Conservation (phyloP, 108 stramenopile genomes). For the Skeletonema menzelii region DNA sequence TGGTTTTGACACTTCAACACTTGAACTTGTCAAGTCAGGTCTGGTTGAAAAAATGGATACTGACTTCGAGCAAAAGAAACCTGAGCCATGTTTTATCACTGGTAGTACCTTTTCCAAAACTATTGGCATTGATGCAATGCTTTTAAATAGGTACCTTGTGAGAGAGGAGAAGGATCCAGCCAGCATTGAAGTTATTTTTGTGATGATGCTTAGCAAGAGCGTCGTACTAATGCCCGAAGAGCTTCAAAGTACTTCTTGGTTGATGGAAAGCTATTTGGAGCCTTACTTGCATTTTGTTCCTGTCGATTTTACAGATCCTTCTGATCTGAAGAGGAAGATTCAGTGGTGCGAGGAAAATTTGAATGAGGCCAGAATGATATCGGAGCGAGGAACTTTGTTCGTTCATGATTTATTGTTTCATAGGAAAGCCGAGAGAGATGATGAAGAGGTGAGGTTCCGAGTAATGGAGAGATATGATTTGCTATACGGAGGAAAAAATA, state of each 20-base stretch:
- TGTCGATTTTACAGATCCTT: constrained; percentile 46
- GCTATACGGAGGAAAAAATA: constrained; percentile 18
- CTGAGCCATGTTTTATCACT: background rate
- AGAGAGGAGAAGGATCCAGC: constrained; percentile 5
- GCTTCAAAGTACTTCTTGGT: constrained; percentile 61
- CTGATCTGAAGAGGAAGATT: constrained; percentile 67
- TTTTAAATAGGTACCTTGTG: constrained; percentile 32
- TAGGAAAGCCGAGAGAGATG: constrained; percentile 30
- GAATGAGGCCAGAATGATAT: constrained; percentile 58
- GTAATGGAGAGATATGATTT: constrained; percentile 35
- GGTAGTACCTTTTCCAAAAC: background rate
- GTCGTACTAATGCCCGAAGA: constrained; percentile 39
- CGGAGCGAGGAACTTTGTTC: constrained; percentile 69
- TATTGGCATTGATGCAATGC: constrained; percentile 3
- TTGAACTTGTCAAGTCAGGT: constrained; percentile 11
- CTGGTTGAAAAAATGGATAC: constrained; percentile 13
- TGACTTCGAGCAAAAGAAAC: constrained; percentile 23
- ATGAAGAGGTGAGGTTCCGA: constrained; percentile 20
- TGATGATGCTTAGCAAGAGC: constrained; percentile 44
- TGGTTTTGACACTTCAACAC: background rate
- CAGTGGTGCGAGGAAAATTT: constrained; percentile 75
- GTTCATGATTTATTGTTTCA: constrained; percentile 66
- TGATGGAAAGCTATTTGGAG: constrained; percentile 70
- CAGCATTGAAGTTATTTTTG: constrained; percentile 18
- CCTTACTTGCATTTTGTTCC: constrained; percentile 86